Base-by-base conservation (phyloP, 805 yeast species). In the Myxozyma vanderwaltii region DNA sequence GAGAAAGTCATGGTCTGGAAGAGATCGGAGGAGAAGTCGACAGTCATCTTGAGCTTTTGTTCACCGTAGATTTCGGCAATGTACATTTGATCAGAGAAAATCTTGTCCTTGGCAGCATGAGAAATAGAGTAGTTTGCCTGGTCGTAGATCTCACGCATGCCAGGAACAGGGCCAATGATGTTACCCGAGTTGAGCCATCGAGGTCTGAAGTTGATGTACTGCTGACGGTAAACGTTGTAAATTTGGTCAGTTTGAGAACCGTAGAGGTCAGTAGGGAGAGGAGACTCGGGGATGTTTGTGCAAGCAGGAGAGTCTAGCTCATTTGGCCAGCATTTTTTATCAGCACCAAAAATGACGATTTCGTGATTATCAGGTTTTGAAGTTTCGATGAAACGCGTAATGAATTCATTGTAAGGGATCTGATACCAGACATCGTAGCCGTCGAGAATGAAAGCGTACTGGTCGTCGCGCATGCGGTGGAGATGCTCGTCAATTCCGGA, bases 1-100 rank as follows among this genome's bases (percentile, higher is more conserved):
- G 66, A 60, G 48, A 61, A 63, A 7, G 65, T 61, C 66, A 63
- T 61, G 29, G 66, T 60, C 54, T 63, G 66, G 59, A 63, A 63
- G 12, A 63, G 54, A n/a, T 54, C 51, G n/a, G 61, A 52, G 41
- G 45, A 43, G 52, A 38, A 61, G 51, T 63, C 66, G 19, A 63
- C 59, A 5, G 50, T 48, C 66, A 63, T 56, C 40, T 29, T 39
- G n/a, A 61, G 52, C 15, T 61, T 51, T 33, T 56, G 62, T 36
- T 61, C 56, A 31, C 65, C 66, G 44, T 43, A 63, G 29, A 63
- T 64, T 15, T 63, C 62, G 31, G 66, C 66, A 23, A 63, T 61
- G 54, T 56, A 61, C 61, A 60, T 56, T 55, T 63, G 66, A 45
- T 63, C 66, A 10, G 65, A 61, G 31, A 41, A 61, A 17, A 63